Evolutionary conservation across 2,329 filamentous ascomycete genomes (phyloP).

Genomic region (Tolypocladium tundrense): DNA sequence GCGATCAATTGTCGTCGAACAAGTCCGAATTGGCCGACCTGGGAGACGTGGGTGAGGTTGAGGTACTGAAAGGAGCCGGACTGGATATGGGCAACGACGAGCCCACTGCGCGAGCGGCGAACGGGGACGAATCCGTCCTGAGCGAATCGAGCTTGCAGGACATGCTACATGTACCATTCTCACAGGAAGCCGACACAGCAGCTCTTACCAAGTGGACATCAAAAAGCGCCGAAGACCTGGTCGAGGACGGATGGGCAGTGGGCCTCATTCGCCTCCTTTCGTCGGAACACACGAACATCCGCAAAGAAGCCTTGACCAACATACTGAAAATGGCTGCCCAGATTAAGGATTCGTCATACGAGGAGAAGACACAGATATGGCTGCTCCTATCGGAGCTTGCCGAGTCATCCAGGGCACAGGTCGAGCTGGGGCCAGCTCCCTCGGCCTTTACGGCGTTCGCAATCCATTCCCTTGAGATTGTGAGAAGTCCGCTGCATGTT

Average conservation of each 20-base stretch:
- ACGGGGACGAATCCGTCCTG: constrained; percentile 10
- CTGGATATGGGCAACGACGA: constrained; percentile 2
- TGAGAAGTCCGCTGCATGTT: constrained; percentile 67
- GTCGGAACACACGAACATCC: constrained; percentile 64
- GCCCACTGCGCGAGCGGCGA: not conserved
- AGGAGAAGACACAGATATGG: constrained; percentile 69
- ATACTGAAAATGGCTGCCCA: constrained; percentile 55
- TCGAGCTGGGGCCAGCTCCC: constrained; percentile 51
- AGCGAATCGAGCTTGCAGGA: constrained; percentile 36
- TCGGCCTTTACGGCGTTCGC: constrained; percentile 71
- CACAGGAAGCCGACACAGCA: constrained; percentile 37
- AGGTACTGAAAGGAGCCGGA: constrained; percentile 6
- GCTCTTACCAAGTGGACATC: constrained; percentile 56
- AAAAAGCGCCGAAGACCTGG: constrained; percentile 67
- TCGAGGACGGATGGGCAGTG: constrained; percentile 66
- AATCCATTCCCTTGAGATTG: constrained; percentile 55
- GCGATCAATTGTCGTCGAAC: constrained; percentile 16
- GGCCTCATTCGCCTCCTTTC: constrained; percentile 65
- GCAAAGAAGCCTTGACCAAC: constrained; percentile 65
- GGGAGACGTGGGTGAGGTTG: constrained; percentile 8
- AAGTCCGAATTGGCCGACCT: constrained; percentile 12
- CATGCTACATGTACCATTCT: constrained; percentile 38
- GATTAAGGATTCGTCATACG: constrained; percentile 57
- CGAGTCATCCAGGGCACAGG: constrained; percentile 55
- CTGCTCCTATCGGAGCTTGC: constrained; percentile 69